phyloP scores from a whole-genome alignment of 495 filamentous ascomycete genomes.

The Penicillium subrubescens region DNA sequence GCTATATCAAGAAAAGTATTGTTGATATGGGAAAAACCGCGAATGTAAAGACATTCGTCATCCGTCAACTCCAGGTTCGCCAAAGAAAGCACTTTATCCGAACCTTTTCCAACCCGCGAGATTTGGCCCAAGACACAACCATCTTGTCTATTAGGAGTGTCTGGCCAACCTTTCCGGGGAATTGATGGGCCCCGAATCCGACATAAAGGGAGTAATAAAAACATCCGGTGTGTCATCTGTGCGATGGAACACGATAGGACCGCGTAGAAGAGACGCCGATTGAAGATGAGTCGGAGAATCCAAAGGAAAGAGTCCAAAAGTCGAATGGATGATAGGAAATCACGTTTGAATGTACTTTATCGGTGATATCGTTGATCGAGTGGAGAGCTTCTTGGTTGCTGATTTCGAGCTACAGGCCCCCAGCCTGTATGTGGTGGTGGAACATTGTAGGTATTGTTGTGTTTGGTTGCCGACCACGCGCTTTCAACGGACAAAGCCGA shows the following conservation, averaged over 20 bases:
- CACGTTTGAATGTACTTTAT: neutral
- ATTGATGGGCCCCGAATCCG: neutral
- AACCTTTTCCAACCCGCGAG: neutral
- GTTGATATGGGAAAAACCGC: neutral
- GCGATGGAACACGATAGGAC: neutral
- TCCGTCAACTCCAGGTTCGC: neutral
- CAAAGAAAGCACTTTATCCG: neutral
- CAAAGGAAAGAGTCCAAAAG: neutral
- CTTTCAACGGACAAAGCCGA: slow-evolving; percentile 66
- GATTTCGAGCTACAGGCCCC: neutral
- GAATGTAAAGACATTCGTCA: neutral
- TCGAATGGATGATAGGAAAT: neutral
- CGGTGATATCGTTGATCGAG: neutral
- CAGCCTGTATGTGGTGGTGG: neutral
- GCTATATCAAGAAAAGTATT: neutral
- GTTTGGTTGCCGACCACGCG: neutral
- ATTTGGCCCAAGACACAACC: neutral
- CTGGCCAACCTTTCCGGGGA: neutral
- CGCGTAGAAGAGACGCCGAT: neutral
- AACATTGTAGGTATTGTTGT: neutral
- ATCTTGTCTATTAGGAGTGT: neutral
- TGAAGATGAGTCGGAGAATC: neutral
- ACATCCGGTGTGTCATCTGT: neutral
- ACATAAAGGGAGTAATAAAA: neutral
- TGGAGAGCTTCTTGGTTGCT: neutral